These are phyloP conservation scores for Globisporangium camurandrum DNA, from an alignment of 352 stramenopile species.

Conservation along the genomic window DNA sequence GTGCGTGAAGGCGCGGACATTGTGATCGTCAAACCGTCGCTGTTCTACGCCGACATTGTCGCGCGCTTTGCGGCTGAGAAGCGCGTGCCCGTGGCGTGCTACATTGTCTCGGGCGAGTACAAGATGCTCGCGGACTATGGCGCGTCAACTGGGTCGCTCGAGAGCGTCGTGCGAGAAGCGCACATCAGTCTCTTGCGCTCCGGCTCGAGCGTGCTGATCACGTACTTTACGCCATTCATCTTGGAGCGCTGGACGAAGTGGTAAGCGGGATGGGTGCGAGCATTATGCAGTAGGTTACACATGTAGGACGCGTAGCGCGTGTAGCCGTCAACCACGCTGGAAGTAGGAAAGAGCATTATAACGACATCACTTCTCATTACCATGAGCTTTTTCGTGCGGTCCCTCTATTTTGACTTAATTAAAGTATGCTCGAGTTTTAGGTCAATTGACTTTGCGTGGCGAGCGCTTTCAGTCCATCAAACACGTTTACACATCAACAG, in stretches of 20 bases:
- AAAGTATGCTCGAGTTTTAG: too few species aligned
- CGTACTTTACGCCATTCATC: constrained; percentile 94
- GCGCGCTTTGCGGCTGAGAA: constrained; percentile 88
- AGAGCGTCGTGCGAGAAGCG: constrained; percentile 78
- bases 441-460: neutral
- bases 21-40: constrained; percentile 98
- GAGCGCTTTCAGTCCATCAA: neutral
- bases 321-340: neutral
- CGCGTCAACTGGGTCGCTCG: constrained; percentile 70
- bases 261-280: constrained; percentile 19
- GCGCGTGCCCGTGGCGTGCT: constrained; percentile 94
- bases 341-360: too few species aligned
- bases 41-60: constrained; percentile 99
- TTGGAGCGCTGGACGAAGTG: constrained; percentile 76
- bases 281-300: neutral
- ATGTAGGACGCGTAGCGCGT: neutral
- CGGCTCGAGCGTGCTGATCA: constrained; percentile 97
- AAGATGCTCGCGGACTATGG: constrained; percentile 98
- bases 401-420: too few species aligned
- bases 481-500: neutral
- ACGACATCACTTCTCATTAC: too few species aligned
- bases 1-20: constrained; percentile 94
- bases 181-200: constrained; percentile 84
- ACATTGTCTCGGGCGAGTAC: constrained; percentile 99
- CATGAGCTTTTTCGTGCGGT: too few species aligned